phyloP scores from a whole-genome alignment of 163 green algal genomes.

The Coccomyxa subellipsoidea region DNA sequence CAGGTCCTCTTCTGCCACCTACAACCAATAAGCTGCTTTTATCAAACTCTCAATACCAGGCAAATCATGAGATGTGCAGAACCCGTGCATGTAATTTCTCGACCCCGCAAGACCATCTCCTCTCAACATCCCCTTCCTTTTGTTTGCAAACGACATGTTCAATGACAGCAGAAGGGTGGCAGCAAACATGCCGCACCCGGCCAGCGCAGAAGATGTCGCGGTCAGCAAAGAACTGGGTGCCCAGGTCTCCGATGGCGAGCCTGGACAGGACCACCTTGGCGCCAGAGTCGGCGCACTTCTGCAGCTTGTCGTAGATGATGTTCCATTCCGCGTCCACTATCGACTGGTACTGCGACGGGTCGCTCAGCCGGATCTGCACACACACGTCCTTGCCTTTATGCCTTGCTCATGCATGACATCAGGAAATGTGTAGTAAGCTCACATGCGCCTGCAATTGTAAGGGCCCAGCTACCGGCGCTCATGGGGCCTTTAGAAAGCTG shows the following conservation, averaged over 20 bases:
- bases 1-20: constrained; percentile 82
- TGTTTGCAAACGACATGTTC: too few species aligned
- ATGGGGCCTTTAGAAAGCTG: too few species aligned
- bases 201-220: constrained; percentile 96
- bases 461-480: too few species aligned
- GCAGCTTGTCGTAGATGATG: constrained; percentile 99
- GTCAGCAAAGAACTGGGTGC: constrained; percentile 98
- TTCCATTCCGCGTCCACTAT: constrained; percentile 99
- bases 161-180: too few species aligned
- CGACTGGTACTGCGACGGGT: constrained; percentile 91
- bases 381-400: neutral
- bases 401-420: neutral
- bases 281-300: constrained; percentile 79
- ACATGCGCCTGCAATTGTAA: too few species aligned
- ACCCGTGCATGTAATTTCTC: too few species aligned
- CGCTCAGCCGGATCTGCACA: constrained; percentile 70
- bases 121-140: too few species aligned
- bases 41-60: too few species aligned
- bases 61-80: too few species aligned
- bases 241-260: constrained; percentile 94
- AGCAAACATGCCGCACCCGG: constrained; percentile 61
- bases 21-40: neutral
- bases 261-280: constrained; percentile 90
- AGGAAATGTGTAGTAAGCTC: too few species aligned
- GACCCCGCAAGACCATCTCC: too few species aligned